A percentile compares a stretch with the other conserved stretches of the same genome.
phyloP scores from a whole-genome alignment of 2,329 filamentous ascomycete genomes.

The Keithomyces neogunnii region DNA sequence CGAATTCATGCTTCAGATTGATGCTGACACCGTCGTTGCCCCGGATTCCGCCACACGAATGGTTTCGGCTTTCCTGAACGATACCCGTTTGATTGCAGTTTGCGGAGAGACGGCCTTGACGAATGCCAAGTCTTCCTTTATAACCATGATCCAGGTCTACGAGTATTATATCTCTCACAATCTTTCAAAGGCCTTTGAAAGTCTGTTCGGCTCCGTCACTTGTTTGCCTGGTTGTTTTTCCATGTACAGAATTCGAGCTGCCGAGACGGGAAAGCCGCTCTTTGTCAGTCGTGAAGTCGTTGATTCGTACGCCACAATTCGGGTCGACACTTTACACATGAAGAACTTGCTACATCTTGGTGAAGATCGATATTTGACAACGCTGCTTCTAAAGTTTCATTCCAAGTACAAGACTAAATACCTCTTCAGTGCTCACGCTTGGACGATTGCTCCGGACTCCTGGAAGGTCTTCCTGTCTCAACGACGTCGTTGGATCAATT shows the following conservation, averaged over 20 bases:
- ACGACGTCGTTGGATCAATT: slow-evolving; percentile 99
- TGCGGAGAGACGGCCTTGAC: slow-evolving; percentile 92
- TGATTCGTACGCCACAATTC: slow-evolving; percentile 80
- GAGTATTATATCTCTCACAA: slow-evolving; percentile 99
- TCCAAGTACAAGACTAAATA: slow-evolving; percentile 98
- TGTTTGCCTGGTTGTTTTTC: slow-evolving; percentile 98
- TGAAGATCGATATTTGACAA: slow-evolving; percentile 96
- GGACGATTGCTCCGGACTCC: slow-evolving; percentile 93
- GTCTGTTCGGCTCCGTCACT: slow-evolving; percentile 92
- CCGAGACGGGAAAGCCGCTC: slow-evolving; percentile 88
- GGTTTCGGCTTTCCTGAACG: slow-evolving; percentile 81
- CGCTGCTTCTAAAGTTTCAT: slow-evolving; percentile 85
- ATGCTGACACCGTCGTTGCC: slow-evolving; percentile 92
- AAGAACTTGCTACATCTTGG: slow-evolving; percentile 96
- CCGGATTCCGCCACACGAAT: slow-evolving; percentile 86
- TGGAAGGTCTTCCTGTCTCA: slow-evolving; percentile 95
- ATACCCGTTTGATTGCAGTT: slow-evolving; percentile 85
- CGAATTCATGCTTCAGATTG: slow-evolving; percentile 92
- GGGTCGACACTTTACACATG: slow-evolving; percentile 96
- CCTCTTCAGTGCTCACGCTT: slow-evolving; percentile 83
- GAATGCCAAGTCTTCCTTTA: slow-evolving; percentile 86
- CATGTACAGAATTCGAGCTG: slow-evolving; percentile 95
- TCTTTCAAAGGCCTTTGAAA: slow-evolving; percentile 92
- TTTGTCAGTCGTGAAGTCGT: slow-evolving; percentile 93
- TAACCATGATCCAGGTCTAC: slow-evolving; percentile 99